Evolutionary conservation across 2,329 filamentous ascomycete species (phyloP), one percentile per base, ranked within the genome.

Genomic region (Pestalotiopsis sp.): DNA sequence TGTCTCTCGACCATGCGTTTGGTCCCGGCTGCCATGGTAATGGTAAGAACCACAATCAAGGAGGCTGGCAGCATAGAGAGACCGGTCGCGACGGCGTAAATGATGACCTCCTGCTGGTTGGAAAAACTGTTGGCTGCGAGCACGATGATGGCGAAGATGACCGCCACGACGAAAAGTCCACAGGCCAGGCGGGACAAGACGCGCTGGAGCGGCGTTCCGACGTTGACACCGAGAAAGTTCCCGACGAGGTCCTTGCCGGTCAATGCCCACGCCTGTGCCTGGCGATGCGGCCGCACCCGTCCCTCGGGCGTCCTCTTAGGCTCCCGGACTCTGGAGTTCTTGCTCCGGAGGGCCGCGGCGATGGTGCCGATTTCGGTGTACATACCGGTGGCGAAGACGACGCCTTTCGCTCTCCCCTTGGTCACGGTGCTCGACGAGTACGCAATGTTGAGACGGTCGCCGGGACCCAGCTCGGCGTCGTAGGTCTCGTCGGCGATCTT

Each of bases 91-190:
- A 90, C 87, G 2, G 87, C 87, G 70, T 89, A 90, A 71, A 90
- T 91, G 72, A 91, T 89, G 70, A 91, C 89, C 72, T 91, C 88
- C 36, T 84, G 83, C 39, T 83, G 79, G 45, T 79, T 77, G n/a
- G 82, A 78, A 76, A 89, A 90, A 1, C 84, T 73, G 78, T 91
- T 92, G 67, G 90, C 88, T 6, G 83, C 90, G 60, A 92, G 85
- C 52, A 92, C 90, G 73, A 93, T 89, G 72, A 93, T 87, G 9
- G 90, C 90, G 70, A 90, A 91, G 31, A 93, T 74, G 13, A 93
- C 86, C 2, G 91, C 91, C 65, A 92, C 86, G 38, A 83, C 84
- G 75, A 93, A 92, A 1, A 93, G 85, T 2, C 91, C 77, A 20
- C 92, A 83, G 25, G 91, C 91, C 64, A 93, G 84, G 76, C 88